Base-by-base conservation (phyloP, 495 filamentous ascomycete species). In the Penicillium pancosmium region DNA sequence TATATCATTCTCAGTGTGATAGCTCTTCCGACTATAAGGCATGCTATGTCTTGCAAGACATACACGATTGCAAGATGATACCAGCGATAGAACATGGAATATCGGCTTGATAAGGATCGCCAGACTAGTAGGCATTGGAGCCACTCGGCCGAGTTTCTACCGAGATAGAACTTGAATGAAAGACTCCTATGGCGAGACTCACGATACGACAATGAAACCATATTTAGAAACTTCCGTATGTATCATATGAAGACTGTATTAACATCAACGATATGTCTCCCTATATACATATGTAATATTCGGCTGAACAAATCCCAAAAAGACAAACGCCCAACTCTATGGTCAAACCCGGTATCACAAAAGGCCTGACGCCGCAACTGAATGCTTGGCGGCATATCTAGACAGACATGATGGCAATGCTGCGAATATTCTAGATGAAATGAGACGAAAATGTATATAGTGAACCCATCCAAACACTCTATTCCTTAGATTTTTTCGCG, bases 401-500 rank as follows among this genome's bases (percentile, higher is more conserved):
- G 41, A 51, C 48, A 34, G 52, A 44, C 41, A 44, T 19, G 49
- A 40, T 43, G 41, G 33, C 46, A 47, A 59, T 41, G 52, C 50
- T 53, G 33, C 21, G 36, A 27, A 38, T 31, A 19, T 10, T 46
- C 50, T 55, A 54, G 49, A 58, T 33, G 27, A 36, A 54, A 60
- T 48, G 31, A 51, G 21, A 54, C 12, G 38, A 46, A 44, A 46
- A 51, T 41, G 19, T 50, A 19, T 0, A 54, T 44, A 23, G 15
- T 41, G 35, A 38, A 50, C 52, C 12, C n/a, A 50, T 47, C 51
- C 33, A 53, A n/a, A 16, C 49, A 33, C 49, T 55, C 34, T 31
- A 36, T 13, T 40, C 10, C 40, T 61, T 78, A 85, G 53, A 85
- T 66, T 52, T 73, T 75, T 21, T 73, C 78, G 56, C 79, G 81